Conservation (phyloP, 441 rosid genomes). For the Erodium moschatum region DNA sequence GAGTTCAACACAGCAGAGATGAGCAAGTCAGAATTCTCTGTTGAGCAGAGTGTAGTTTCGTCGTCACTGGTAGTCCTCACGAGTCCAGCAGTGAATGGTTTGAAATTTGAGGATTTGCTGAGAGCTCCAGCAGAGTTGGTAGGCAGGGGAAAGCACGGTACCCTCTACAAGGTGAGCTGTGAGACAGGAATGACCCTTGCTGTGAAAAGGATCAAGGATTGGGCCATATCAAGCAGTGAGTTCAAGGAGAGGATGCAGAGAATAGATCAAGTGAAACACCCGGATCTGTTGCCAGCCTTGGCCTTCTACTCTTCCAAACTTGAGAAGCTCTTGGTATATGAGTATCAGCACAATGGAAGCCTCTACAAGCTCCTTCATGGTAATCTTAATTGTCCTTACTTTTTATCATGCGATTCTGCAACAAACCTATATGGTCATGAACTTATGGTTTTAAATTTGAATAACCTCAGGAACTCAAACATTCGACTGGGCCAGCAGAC, state of each 20-base stretch:
- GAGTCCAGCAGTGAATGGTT: constrained; percentile 33
- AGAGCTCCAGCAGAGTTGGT: constrained; percentile 58
- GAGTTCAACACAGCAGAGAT: constrained; percentile 18
- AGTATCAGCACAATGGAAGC: background rate
- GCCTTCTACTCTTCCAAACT: constrained; percentile 43
- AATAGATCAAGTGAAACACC: constrained; percentile 38
- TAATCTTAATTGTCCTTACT: background rate
- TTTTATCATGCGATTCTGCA: no score
- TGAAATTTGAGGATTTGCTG: constrained; percentile 48
- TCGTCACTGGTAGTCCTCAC: constrained; percentile 38
- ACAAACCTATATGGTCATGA: no score
- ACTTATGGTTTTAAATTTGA: no score
- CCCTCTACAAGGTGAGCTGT: constrained; percentile 40
- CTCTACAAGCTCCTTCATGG: constrained; percentile 1
- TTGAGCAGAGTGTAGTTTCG: constrained; percentile 28
- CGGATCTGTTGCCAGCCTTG: constrained; percentile 35
- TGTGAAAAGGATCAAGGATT: constrained; percentile 58
- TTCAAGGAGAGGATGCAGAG: constrained; percentile 47
- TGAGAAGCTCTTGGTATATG: constrained; percentile 33
- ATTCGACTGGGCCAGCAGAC: background rate
- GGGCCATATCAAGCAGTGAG: constrained; percentile 37
- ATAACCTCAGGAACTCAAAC: background rate
- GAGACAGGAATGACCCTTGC: constrained; percentile 33
- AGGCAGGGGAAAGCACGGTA: constrained; percentile 43
- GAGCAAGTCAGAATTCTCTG: constrained; percentile 28